Conservation (phyloP, 106 monocot genomes). For the Platanthera zijinensis region DNA sequence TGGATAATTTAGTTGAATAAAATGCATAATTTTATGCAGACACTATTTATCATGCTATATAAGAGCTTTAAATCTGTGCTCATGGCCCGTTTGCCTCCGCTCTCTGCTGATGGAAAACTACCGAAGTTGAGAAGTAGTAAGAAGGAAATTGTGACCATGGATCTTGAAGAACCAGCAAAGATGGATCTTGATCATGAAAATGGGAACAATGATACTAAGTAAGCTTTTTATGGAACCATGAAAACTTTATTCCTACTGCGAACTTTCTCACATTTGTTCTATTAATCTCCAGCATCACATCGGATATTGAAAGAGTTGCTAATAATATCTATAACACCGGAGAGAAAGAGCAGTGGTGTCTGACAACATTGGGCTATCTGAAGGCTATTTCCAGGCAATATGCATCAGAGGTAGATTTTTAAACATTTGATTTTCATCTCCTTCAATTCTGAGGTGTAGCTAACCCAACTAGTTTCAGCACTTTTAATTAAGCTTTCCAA, state of each 20-base stretch:
- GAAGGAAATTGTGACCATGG: constrained; percentile 31
- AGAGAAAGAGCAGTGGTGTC: constrained; percentile 87
- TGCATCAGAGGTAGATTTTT: constrained; percentile 59
- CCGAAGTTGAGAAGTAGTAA: constrained; percentile 25
- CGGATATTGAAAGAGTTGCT: constrained; percentile 27
- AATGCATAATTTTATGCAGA: constrained; percentile 21
- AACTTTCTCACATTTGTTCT: background rate
- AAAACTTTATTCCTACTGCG: background rate
- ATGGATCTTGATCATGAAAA: constrained; percentile 73
- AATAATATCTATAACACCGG: constrained; percentile 38
- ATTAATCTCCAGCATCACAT: constrained; percentile 15
- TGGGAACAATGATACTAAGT: constrained; percentile 24
- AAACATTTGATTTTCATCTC: background rate
- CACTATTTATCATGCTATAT: constrained; percentile 49
- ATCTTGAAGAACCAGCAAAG: constrained; percentile 41
- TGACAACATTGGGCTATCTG: constrained; percentile 70
- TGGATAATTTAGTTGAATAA: background rate
- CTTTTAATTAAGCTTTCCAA: background rate
- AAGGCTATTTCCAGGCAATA: constrained; percentile 90
- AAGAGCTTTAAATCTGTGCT: constrained; percentile 61
- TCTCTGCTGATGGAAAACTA: constrained; percentile 48
- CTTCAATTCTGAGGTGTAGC: background rate
- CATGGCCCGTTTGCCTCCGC: constrained; percentile 43
- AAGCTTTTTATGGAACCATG: constrained; percentile 5
- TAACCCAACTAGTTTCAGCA: background rate